phyloP scores from a whole-genome alignment of 441 rosid genomes.

The Pelargonium fulgidum region DNA sequence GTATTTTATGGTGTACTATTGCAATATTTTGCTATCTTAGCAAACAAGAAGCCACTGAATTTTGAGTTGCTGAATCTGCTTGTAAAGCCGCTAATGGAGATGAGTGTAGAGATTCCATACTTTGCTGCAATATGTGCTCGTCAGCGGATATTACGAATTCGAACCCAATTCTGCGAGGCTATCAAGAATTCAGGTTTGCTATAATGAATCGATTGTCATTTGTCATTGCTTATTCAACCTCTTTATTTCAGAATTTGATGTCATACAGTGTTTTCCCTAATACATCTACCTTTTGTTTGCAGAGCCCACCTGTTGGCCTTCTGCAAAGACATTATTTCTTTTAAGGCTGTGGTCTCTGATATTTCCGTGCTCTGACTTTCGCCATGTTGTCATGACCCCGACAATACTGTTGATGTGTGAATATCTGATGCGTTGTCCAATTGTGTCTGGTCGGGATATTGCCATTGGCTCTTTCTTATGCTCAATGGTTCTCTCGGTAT shows the following conservation, averaged over 20 bases:
- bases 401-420: conserved; percentile 77
- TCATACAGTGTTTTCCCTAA: conserved; percentile 18
- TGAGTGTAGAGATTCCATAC: conserved; percentile 83
- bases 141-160: conserved; percentile 54
- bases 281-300: conserved; percentile 19
- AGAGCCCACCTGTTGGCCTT: conserved; percentile 82
- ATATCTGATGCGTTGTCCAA: conserved; percentile 84
- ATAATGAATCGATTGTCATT: conserved; percentile 7
- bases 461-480: conserved; percentile 84
- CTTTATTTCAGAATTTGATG: conserved; percentile 9
- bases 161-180: conserved; percentile 61
- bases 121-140: conserved; percentile 97
- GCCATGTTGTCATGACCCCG: conserved; percentile 87
- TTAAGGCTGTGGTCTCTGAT: conserved; percentile 86
- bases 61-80: conserved; percentile 67
- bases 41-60: conserved; percentile 64
- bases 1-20: conserved; percentile 78
- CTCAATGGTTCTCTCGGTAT: conserved; percentile 70
- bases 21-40: conserved; percentile 80
- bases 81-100: conserved; percentile 79
- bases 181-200: conserved; percentile 60
- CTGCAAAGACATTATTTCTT: conserved; percentile 70
- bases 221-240: conserved; percentile 2
- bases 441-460: conserved; percentile 66
- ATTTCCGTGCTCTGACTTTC: conserved; percentile 91